Evolutionary conservation across 2,329 filamentous ascomycete species (phyloP).

Genomic region (Stromatinia cepivora): DNA sequence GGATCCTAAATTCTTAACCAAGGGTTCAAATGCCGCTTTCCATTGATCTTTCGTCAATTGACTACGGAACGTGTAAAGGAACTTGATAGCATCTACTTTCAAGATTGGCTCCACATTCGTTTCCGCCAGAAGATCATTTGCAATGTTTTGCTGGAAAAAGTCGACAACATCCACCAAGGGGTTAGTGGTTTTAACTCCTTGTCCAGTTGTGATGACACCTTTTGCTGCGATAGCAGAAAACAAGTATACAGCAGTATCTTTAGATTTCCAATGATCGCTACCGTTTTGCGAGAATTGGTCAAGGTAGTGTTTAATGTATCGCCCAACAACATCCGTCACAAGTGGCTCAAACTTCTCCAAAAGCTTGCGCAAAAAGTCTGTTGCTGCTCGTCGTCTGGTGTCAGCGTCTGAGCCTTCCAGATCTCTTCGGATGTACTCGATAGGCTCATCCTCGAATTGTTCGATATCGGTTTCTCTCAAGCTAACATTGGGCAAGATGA

Average conservation of each 20-base stretch:
- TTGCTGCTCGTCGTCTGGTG: constrained; percentile 86
- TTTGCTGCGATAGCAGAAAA: constrained; percentile 94
- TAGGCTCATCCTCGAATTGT: constrained; percentile 96
- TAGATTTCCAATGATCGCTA: constrained; percentile 83
- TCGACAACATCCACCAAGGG: constrained; percentile 84
- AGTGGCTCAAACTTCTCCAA: constrained; percentile 84
- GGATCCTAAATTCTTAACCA: constrained; percentile 88
- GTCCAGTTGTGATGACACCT: constrained; percentile 79
- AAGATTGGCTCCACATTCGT: constrained; percentile 75
- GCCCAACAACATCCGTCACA: constrained; percentile 83
- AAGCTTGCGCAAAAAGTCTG: constrained; percentile 87
- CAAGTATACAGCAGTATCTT: constrained; percentile 96
- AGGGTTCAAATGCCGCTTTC: constrained; percentile 82
- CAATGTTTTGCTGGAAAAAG: constrained; percentile 92
- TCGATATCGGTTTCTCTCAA: constrained; percentile 92
- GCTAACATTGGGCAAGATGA: constrained; percentile 89
- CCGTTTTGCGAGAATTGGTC: constrained; percentile 67
- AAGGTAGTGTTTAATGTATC: constrained; percentile 85
- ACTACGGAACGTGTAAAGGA: constrained; percentile 93
- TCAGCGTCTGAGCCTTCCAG: constrained; percentile 95
- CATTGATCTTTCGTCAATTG: constrained; percentile 91
- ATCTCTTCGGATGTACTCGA: constrained; percentile 94
- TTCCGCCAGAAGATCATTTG: constrained; percentile 77
- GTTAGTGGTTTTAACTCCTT: constrained; percentile 91
- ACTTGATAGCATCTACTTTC: constrained; percentile 98